Evolutionary conservation across 306 rosid species (phyloP), one percentile per base, ranked within the genome.

Genomic region (Prunus padus): DNA sequence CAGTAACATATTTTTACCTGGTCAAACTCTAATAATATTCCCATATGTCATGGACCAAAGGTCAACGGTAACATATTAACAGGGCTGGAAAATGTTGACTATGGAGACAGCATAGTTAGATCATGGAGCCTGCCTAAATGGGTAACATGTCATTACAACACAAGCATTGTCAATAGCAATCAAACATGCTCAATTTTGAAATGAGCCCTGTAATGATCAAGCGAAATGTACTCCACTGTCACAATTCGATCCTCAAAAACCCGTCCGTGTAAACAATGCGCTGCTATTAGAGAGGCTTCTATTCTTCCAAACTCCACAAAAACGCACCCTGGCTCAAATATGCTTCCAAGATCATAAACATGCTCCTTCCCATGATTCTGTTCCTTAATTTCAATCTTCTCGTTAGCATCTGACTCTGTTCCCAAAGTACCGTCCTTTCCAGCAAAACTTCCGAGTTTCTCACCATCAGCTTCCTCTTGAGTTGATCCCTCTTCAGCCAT

Each of bases 231-330:
- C 75, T 88, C 92, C 65, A 92, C 92, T 31, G 85, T 77, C 67
- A 92, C 91, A 75, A 76, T 84, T 72, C 84, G 86, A 81, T 85
- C 91, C 71, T 90, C 96, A 74, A 90, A 92, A 44, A 83, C 31
- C 57, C 93, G 89, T 70, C 97, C 93, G 45, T 92, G 92, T 72
- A 95, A 82, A 88, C 87, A 84, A 71, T 89, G 97, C 28, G 98
- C 99, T 9, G 96, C 97, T 10, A 26, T 54, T 74, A 86, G 73
- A 67, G 93, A 83, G 45, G 92, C 92, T 82, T 95, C 99, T 16
- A 84, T 76, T 83, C 98, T 86, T 75, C 85, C 90, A 57, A 84
- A 95, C 88, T 95, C 98, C 50, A 95, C 99, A 72, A 92, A 80
- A 81, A 95, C 79, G 59, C 90, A 81, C 67, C 93, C 93, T 10